Evolutionary conservation across 83 land plant genomes (phyloP), one percentile per base, ranked within the genome.

Genomic region (Picea abies): DNA sequence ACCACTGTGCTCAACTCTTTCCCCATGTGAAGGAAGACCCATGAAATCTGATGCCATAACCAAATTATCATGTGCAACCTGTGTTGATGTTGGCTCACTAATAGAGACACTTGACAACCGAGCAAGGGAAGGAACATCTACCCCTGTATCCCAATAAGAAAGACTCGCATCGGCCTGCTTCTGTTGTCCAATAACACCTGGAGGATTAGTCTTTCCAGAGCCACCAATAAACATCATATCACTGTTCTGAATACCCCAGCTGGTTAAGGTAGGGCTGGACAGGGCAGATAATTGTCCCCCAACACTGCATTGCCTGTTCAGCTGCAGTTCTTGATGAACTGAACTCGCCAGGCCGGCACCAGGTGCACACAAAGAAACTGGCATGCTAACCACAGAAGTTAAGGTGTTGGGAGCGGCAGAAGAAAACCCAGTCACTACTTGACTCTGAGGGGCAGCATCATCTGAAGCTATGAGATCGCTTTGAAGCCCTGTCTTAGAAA

Each of bases 61-160:
- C 68, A 63, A 63, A 20, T 60, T 62, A 63, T 80, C 32, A 22
- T 32, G 47, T 23, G 72, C 82, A 25, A 49, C 75, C 32, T 65
- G 68, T 15, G 52, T 25, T 16, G 82, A 23, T 68, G 41, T 25
- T 44, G 49, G n/a, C 12, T 64, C 76, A 65, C 22, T 73, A 41
- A 44, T 7, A 73, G 77, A 73, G 25, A 73, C 56, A 25, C 23
- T 44, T 14, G 82, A 80, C 71, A 80, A 17, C 49, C 52, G 16
- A 12, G 67, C 47, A 68, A 64, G 82, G 61, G 76, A 77, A 35
- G 81, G n/a, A 14, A 61, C 70, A 71, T 85, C 86, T 44, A 82
- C 75, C 61, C 82, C 60, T 29, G 84, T 80, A 78, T 83, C 82
- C 86, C 86, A 85, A 26, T 75, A 65, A 58, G 86, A 85, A 17